phyloP scores from a whole-genome alignment of 106 monocot species.

The Dendrobium officinale region DNA sequence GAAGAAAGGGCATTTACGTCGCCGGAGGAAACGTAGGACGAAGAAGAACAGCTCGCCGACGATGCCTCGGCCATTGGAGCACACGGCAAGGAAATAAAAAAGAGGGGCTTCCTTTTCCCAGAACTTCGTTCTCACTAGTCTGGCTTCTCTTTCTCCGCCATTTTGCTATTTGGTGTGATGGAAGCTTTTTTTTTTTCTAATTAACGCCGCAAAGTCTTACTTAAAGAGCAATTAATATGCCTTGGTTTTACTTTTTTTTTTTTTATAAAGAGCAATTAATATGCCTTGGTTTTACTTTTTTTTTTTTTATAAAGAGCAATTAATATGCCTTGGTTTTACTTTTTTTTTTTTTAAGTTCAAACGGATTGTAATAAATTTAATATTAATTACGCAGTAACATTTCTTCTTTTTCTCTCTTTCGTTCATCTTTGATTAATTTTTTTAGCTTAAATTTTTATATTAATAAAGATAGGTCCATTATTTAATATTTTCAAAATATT shows the following conservation, averaged over 20 bases:
- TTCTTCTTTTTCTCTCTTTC: not conserved
- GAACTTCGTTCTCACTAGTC: not conserved
- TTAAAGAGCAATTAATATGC: not conserved
- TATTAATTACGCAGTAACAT: not conserved
- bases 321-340: no score
- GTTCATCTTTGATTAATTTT: no score
- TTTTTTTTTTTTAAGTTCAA: no score
- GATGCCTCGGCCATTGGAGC: not conserved
- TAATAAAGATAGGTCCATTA: no score
- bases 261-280: not conserved
- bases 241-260: not conserved
- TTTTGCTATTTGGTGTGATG: not conserved
- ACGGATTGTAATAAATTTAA: not conserved
- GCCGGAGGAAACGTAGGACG: not conserved
- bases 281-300: not conserved
- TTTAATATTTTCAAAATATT: no score
- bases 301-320: not conserved
- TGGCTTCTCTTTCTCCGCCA: conserved; percentile 1
- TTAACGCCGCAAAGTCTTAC: not conserved
- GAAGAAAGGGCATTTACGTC: not conserved
- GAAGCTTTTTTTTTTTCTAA: not conserved
- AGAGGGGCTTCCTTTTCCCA: not conserved
- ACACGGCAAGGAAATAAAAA: not conserved
- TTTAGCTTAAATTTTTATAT: no score
- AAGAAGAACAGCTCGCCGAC: not conserved